These are phyloP conservation scores for Sporothrix sp. DNA, from an alignment of 2,329 filamentous ascomycete species.

Conservation along the genomic window DNA sequence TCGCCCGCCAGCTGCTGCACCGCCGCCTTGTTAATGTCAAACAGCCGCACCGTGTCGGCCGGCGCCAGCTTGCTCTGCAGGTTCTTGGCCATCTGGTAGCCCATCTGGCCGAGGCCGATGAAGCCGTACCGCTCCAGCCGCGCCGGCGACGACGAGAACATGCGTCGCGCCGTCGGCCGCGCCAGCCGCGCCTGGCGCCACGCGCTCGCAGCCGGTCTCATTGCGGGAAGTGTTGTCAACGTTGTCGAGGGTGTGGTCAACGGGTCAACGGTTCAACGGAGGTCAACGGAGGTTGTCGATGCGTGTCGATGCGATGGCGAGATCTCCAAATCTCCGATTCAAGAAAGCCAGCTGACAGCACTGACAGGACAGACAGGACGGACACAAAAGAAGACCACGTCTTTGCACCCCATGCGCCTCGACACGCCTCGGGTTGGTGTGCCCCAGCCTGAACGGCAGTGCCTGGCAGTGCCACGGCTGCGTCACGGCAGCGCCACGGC, in stretches of 20 bases:
- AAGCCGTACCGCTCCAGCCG: slow-evolving; percentile 48
- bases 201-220: slow-evolving; percentile 19
- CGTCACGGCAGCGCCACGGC: too few species aligned
- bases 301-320: too few species aligned
- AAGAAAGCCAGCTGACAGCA: too few species aligned
- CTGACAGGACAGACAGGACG: neutral
- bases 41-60: slow-evolving; percentile 42
- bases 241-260: too few species aligned
- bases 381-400: neutral
- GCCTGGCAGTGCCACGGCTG: too few species aligned
- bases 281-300: too few species aligned
- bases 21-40: slow-evolving; percentile 45
- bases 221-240: too few species aligned
- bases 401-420: too few species aligned
- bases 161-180: slow-evolving; percentile 22
- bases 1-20: slow-evolving; percentile 38
- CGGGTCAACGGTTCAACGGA: too few species aligned
- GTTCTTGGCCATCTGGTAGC: slow-evolving; percentile 55
- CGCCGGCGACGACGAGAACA: slow-evolving; percentile 39
- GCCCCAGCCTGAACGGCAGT: too few species aligned
- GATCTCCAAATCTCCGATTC: slow-evolving; percentile 7
- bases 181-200: slow-evolving; percentile 23
- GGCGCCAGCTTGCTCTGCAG: slow-evolving; percentile 46
- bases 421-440: too few species aligned
- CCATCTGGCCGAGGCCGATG: slow-evolving; percentile 53